These are phyloP conservation scores for Nitzschia inconspicua DNA, from an alignment of 108 stramenopile genomes.

Conservation along the genomic window DNA sequence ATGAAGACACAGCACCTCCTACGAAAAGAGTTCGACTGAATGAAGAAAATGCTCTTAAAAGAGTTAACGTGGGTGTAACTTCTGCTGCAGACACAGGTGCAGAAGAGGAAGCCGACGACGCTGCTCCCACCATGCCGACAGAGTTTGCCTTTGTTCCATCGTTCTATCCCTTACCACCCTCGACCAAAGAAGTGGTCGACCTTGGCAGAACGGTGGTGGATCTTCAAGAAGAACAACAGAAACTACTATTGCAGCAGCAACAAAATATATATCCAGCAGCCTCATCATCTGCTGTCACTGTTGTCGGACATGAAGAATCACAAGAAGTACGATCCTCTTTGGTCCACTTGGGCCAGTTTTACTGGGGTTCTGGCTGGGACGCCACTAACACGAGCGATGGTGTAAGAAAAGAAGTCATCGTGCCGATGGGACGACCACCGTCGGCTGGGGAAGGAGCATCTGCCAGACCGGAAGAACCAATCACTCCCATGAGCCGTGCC, in stretches of 20 bases:
- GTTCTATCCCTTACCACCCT: conserved; percentile 32
- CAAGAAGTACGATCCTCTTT: conserved; percentile 41
- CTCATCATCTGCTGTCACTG: background rate
- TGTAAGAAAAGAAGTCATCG: background rate
- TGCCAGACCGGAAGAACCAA: conserved; percentile 2
- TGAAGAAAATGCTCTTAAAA: background rate
- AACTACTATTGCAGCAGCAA: conserved; percentile 2
- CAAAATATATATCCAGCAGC: background rate
- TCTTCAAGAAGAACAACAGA: background rate
- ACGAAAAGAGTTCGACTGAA: background rate
- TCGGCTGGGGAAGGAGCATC: conserved; percentile 1
- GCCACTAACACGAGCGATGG: background rate
- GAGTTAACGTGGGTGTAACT: background rate
- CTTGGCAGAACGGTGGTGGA: conserved; percentile 20
- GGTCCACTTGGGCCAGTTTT: conserved; percentile 41
- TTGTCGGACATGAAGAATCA: background rate
- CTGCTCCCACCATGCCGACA: background rate
- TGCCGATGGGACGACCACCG: conserved; percentile 20
- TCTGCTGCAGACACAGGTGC: background rate
- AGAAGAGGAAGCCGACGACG: conserved; percentile 1
- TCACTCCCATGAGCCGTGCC: conserved; percentile 65
- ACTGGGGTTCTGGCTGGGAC: conserved; percentile 40
- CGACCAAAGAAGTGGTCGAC: conserved; percentile 5
- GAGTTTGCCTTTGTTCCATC: conserved; percentile 9
- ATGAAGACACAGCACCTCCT: conserved; percentile 1